phyloP scores from a whole-genome alignment of 2,329 filamentous ascomycete species.

The Conoideocrella luteorostrata region DNA sequence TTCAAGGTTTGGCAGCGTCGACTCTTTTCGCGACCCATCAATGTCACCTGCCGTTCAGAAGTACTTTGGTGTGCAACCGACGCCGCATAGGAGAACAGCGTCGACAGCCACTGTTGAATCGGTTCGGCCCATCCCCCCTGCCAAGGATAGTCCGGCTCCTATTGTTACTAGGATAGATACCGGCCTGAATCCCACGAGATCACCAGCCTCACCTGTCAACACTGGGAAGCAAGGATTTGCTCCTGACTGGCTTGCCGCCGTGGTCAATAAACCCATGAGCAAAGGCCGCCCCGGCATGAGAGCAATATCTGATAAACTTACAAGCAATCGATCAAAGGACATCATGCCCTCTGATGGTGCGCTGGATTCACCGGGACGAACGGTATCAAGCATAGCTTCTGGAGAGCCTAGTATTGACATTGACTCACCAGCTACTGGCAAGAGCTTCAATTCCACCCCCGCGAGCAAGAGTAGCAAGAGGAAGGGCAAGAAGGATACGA shows the following conservation, averaged over 20 bases:
- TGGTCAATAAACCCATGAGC: conserved; percentile 43
- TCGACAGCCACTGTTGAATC: conserved; percentile 54
- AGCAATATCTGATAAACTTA: conserved; percentile 74
- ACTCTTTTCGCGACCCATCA: conserved; percentile 60
- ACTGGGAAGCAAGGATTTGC: conserved; percentile 37
- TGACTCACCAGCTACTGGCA: conserved; percentile 62
- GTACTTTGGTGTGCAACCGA: conserved; percentile 53
- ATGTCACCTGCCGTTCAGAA: conserved; percentile 61
- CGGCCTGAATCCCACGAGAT: conserved; percentile 30
- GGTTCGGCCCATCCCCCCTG: conserved; percentile 40
- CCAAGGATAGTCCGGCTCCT: conserved; percentile 47
- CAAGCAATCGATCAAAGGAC: conserved; percentile 49
- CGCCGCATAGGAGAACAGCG: conserved; percentile 52
- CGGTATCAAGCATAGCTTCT: conserved; percentile 67
- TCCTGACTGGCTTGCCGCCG: conserved; percentile 48
- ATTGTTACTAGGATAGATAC: conserved; percentile 55
- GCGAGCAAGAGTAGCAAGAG: conserved; percentile 46
- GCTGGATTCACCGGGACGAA: conserved; percentile 61
- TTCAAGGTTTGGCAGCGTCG: conserved; percentile 71
- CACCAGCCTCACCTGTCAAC: conserved; percentile 32
- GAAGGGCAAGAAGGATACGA: conserved; percentile 91
- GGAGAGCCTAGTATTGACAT: conserved; percentile 67
- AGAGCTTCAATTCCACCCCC: conserved; percentile 45
- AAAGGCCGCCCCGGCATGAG: conserved; percentile 62
- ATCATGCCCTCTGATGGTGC: conserved; percentile 46